Evolutionary conservation across 1,284 basidiomycete species (phyloP), one percentile per base, ranked within the genome.

Genomic region (Schizophyllum commune): DNA sequence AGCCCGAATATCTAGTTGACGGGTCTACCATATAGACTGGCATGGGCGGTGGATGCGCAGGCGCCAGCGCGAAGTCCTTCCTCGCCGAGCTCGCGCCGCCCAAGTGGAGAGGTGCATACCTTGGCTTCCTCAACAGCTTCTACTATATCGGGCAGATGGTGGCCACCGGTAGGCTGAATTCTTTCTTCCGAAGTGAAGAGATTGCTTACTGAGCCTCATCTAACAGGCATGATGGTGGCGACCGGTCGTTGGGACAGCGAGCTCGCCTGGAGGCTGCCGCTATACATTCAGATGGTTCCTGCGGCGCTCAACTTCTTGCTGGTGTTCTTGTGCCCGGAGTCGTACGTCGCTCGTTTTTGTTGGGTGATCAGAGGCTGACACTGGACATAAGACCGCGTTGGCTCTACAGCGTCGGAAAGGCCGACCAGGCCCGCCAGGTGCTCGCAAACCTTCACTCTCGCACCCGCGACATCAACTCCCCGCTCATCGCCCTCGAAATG

Each of bases 301-400:
- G 21, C 13, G 20, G 52, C 55, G 5, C 60, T 81, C 61, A 82
- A 82, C 65, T 72, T 77, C 9, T 57, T 77, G 8, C 77, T 78
- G 58, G 70, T 83, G 20, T 77, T 74, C 66, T 68, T 79, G 13
- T 79, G 78, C 63, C 79, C 79, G 17, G 79, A 82, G 68, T 80
- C 79, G 78, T 79, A 61, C 61, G 76, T 71, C 32, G 32, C 7
- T 39, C 27, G 27, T 22, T n/a, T 53, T 15, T 32, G 59, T 34
- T n/a, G n/a, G 9, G 21, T 39, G 27, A 21, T 60, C 60, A 59
- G 21, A 32, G 60, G 62, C 32, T 62, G 60, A 27, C 63, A n/a
- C n/a, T n/a, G n/a, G n/a, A n/a, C n/a, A n/a, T n/a, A n/a, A n/a
- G 81, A 1, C 83, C 83, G 4, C 75, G 83, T 57, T 85, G 81